These are phyloP conservation scores for Talaromyces ruber DNA, from an alignment of 495 filamentous ascomycete species.

Conservation along the genomic window DNA sequence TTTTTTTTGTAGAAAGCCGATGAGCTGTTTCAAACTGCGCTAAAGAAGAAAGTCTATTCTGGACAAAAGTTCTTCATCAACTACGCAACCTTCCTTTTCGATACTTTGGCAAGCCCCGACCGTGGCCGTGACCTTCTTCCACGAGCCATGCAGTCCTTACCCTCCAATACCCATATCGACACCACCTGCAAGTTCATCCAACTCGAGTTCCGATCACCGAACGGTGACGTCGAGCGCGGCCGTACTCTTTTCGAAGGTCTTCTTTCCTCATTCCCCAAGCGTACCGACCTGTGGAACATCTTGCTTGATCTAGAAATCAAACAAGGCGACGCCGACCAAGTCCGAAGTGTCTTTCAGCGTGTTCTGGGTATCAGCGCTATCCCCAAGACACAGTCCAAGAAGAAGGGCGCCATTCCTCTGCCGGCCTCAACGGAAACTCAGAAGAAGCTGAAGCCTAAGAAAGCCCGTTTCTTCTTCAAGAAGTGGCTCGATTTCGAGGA, in stretches of 20 bases:
- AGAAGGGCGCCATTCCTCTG: conserved; percentile 37
- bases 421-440: conserved; percentile 11
- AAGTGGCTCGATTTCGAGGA: conserved; percentile 77
- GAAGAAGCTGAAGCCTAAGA: conserved; percentile 54
- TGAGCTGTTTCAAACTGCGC: conserved; percentile 71
- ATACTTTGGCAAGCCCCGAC: conserved; percentile 54
- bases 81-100: conserved; percentile 87
- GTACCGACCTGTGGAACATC: conserved; percentile 86
- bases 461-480: conserved; percentile 75
- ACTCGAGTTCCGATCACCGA: conserved; percentile 76
- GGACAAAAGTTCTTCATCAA: conserved; percentile 80
- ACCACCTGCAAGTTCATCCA: conserved; percentile 82
- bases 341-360: conserved; percentile 74
- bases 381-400: conserved; percentile 27
- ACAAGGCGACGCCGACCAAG: conserved; percentile 50
- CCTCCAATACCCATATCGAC: conserved; percentile 58
- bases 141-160: conserved; percentile 79
- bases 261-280: conserved; percentile 75
- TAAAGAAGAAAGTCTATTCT: conserved; percentile 79
- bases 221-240: conserved; percentile 83
- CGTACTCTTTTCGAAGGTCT: conserved; percentile 91
- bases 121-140: conserved; percentile 73
- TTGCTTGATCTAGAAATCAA: conserved; percentile 79
- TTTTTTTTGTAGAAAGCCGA: conserved; percentile 64
- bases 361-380: conserved; percentile 37